Evolutionary conservation across 169 alveolate species (phyloP), one percentile per base, ranked within the genome.

Genomic region (Plasmodium blacklocki): DNA sequence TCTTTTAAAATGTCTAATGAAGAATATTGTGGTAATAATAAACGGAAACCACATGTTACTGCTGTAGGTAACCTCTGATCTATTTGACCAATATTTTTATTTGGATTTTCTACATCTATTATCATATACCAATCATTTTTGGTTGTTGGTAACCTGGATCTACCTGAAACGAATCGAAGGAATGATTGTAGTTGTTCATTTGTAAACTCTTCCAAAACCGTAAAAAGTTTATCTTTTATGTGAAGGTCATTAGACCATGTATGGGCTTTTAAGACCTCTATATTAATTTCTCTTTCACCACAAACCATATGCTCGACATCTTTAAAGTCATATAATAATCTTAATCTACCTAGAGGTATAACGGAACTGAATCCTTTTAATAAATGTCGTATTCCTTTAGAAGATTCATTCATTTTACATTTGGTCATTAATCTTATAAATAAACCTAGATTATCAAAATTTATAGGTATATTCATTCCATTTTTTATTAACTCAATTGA

Each of bases 41-140:
- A 93, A 68, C 98, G 95, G 87, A 96, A 96, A 66, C 97, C 96
- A 89, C 98, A 96, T 3, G 98, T 96, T 29, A 98, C 96, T 21
- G 98, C 94, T 47, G 98, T 96, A 52, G 98, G 98, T 58, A 96
- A 93, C 70, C 98, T 88, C 74, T 89, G 88, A 92, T 96, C 98
- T 18, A 87, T 70, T 8, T 45, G 74, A 26, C 50, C 62, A 32
- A 50, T 43, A 43, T 50, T 70, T 32, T 56, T 29, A 50, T 74
- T 88, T 3, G 63, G 45, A 60, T 73, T 89, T 50, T 95, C 98
- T 88, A 94, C 95, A 90, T 95, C 98, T 23, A 96, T 95, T 15
- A 94, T 87, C 91, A 96, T 89, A 62, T 94, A 91, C 98, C 98
- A 96, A 64, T 96, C 98, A 59, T 93, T 91, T 67, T 95, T 94